A percentile compares a stretch with the other conserved stretches of the same genome.
These are phyloP conservation scores for Acer saccharum DNA, from an alignment of 345 rosid genomes.

Conservation along the genomic window DNA sequence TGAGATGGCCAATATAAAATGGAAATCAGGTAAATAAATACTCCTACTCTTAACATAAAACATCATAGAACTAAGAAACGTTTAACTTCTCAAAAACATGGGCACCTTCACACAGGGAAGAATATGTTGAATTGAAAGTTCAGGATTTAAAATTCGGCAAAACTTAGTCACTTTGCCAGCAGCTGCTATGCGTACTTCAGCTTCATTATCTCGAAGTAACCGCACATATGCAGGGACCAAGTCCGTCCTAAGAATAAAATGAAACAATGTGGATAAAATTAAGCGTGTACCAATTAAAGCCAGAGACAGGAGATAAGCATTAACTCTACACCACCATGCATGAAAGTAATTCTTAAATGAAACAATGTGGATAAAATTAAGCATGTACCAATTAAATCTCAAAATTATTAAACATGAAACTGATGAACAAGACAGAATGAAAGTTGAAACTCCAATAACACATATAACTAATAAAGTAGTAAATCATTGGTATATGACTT, in stretches of 20 bases:
- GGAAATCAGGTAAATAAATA: not conserved
- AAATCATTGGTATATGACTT: not conserved
- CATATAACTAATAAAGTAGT: not conserved
- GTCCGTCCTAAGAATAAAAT: conserved; percentile 53
- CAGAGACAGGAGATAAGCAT: not conserved
- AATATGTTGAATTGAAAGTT: conserved; percentile 78
- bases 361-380: not conserved
- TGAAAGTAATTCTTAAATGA: not conserved
- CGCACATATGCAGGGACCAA: conserved; percentile 95
- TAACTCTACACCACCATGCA: not conserved
- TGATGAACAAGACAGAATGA: not conserved
- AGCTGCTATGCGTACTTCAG: conserved; percentile 98
- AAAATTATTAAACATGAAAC: too few species aligned
- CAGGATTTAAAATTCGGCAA: conserved; percentile 84
- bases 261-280: too few species aligned
- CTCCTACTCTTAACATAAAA: not conserved
- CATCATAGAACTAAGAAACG: conserved; percentile 10
- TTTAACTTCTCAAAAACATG: conserved; percentile 1
- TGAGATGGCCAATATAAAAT: conserved; percentile 7
- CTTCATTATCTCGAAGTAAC: conserved; percentile 93
- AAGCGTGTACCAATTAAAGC: too few species aligned
- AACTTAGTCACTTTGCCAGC: conserved; percentile 96
- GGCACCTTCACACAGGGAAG: conserved; percentile 92
- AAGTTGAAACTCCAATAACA: not conserved
- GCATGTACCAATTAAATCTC: not conserved